A percentile compares a stretch with the other conserved stretches of the same genome.
These are phyloP conservation scores for Suillus subaureus DNA, from an alignment of 768 basidiomycete genomes.

Conservation along the genomic window DNA sequence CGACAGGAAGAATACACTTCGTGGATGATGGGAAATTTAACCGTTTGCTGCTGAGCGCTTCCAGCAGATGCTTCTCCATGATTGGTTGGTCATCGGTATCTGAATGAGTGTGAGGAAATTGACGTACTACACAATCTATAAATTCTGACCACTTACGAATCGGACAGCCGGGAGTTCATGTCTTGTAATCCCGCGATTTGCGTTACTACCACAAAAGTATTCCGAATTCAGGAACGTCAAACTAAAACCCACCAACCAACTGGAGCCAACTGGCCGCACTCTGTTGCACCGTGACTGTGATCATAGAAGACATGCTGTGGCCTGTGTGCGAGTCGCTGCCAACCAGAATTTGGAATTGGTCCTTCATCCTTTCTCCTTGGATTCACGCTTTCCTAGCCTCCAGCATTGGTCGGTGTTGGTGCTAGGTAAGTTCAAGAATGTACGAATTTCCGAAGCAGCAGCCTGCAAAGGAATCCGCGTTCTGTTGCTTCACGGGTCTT, in stretches of 20 bases:
- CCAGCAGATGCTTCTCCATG: not conserved
- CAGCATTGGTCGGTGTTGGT: not conserved
- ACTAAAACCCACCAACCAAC: not conserved
- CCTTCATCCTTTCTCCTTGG: not conserved
- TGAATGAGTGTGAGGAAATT: not conserved
- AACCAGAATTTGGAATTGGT: not conserved
- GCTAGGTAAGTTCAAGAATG: constrained; percentile 23
- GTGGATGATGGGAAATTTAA: not conserved
- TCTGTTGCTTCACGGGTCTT: constrained; percentile 36
- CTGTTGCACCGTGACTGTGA: not conserved
- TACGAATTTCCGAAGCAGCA: constrained; percentile 13
- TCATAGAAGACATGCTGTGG: not conserved
- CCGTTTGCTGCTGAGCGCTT: not conserved
- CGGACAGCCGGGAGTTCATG: not conserved
- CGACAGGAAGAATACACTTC: not conserved
- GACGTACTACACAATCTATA: not conserved
- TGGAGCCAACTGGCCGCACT: not conserved
- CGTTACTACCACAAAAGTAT: not conserved
- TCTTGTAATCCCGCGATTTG: not conserved
- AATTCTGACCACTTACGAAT: not conserved
- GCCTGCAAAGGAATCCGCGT: constrained; percentile 32
- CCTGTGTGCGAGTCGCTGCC: not conserved
- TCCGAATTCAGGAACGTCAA: not conserved
- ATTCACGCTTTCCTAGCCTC: not conserved
- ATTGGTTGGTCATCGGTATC: not conserved